Conservation (phyloP, 371 early-diverging fungal genomes). For the Mortierella sp. region DNA sequence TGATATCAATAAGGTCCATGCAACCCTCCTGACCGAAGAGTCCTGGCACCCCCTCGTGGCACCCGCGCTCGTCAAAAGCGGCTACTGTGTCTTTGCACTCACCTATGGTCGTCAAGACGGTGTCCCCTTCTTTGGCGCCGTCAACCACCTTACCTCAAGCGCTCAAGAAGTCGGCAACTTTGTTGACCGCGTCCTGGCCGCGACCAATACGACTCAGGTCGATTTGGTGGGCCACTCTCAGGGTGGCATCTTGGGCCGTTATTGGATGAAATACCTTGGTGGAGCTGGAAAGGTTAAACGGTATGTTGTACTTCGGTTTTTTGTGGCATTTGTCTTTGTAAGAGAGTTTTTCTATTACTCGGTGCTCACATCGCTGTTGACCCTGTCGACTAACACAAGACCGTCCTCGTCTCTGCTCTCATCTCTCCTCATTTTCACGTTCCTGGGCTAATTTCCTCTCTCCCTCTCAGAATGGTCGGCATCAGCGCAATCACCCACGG, state of each 20-base stretch:
- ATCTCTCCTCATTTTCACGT: neutral
- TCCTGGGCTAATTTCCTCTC: neutral
- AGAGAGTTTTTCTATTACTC: neutral
- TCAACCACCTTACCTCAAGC: constrained; percentile 18
- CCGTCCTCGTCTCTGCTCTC: neutral
- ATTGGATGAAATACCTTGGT: constrained; percentile 33
- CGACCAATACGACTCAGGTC: constrained; percentile 30
- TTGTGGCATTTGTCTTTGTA: neutral
- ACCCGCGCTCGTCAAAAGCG: constrained; percentile 16
- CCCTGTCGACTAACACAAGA: neutral
- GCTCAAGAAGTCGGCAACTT: constrained; percentile 26
- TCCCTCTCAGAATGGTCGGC: constrained; percentile 23
- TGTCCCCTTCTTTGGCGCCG: constrained; percentile 22
- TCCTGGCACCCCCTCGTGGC: constrained; percentile 30
- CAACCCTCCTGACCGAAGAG: constrained; percentile 27
- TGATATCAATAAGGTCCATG: constrained; percentile 12
- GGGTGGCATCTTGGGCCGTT: constrained; percentile 34
- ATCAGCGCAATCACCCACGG: constrained; percentile 31
- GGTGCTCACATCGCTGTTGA: neutral
- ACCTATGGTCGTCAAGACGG: constrained; percentile 25
- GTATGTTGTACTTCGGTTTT: constrained; percentile 3
- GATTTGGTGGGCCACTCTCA: constrained; percentile 41
- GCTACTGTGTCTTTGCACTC: constrained; percentile 44
- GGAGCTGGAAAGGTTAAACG: constrained; percentile 33
- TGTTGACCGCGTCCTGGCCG: constrained; percentile 22